phyloP scores from a whole-genome alignment of 768 basidiomycete genomes.

The Termitomyces sp. region DNA sequence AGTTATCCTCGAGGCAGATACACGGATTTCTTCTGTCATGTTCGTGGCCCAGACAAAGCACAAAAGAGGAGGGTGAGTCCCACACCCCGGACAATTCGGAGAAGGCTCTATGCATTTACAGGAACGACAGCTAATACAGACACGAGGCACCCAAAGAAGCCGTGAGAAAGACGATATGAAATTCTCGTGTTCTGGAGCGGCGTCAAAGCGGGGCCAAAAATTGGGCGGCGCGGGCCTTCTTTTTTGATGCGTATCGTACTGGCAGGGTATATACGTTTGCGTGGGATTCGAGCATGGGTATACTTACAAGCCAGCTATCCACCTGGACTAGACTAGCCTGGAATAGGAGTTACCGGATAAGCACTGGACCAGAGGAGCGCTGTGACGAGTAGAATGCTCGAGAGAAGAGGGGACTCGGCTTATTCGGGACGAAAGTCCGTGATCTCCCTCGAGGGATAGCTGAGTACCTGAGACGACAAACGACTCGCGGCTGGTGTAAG shows the following conservation, averaged over 20 bases:
- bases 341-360: neutral
- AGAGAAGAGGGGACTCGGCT: neutral
- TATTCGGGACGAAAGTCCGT: neutral
- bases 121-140: neutral
- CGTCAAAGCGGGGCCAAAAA: neutral
- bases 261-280: neutral
- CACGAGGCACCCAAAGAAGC: slow-evolving; percentile 1
- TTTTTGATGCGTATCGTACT: neutral
- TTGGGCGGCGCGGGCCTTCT: neutral
- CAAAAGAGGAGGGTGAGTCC: neutral
- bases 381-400: neutral
- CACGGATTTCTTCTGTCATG: neutral
- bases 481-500: neutral
- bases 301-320: neutral
- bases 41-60: neutral
- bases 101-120: neutral
- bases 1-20: neutral
- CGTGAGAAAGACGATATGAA: neutral
- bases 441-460: neutral
- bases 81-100: neutral
- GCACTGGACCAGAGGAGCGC: neutral
- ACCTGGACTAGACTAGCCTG: neutral
- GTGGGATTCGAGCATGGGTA: neutral
- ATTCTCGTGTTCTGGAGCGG: neutral
- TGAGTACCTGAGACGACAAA: neutral